A percentile compares a stretch with the other conserved stretches of the same genome.
Evolutionary conservation across 805 yeast genomes (phyloP).

Genomic region (Saturnispora serradocipensis): DNA sequence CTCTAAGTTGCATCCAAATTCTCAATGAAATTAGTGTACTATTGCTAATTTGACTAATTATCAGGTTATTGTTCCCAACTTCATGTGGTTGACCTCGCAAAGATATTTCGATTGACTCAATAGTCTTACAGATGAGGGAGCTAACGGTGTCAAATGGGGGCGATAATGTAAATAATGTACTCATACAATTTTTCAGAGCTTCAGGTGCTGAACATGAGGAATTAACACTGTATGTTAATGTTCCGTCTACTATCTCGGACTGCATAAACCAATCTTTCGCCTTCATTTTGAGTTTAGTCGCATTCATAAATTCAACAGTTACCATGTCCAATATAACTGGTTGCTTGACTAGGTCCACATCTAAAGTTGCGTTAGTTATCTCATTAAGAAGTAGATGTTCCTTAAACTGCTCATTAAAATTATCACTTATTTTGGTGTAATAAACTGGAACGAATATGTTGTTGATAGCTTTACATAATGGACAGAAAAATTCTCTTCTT

Average conservation of each 20-base stretch:
- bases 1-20: constrained; percentile 30
- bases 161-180: constrained; percentile 17
- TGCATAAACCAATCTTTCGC: constrained; percentile 24
- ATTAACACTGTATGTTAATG: constrained; percentile 8
- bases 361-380: constrained; percentile 5
- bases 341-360: constrained; percentile 8
- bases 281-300: constrained; percentile 18
- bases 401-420: constrained; percentile 15
- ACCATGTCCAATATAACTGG: constrained; percentile 12
- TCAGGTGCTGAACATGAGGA: constrained; percentile 16
- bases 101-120: constrained; percentile 57
- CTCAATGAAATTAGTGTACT: constrained; percentile 54
- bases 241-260: constrained; percentile 13
- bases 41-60: constrained; percentile 51
- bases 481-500: constrained; percentile 74
- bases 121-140: constrained; percentile 39
- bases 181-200: constrained; percentile 21
- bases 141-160: constrained; percentile 27
- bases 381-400: constrained; percentile 2
- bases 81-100: constrained; percentile 42
- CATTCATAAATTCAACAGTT: constrained; percentile 16
- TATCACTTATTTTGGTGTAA: constrained; percentile 39
- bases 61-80: constrained; percentile 23
- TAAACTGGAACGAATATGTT: constrained; percentile 75
- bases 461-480: constrained; percentile 80